A percentile compares a stretch with the other conserved stretches of the same genome.
These are phyloP conservation scores for Fusarium sp. DNA, from an alignment of 2,329 filamentous ascomycete species.

Conservation along the genomic window DNA sequence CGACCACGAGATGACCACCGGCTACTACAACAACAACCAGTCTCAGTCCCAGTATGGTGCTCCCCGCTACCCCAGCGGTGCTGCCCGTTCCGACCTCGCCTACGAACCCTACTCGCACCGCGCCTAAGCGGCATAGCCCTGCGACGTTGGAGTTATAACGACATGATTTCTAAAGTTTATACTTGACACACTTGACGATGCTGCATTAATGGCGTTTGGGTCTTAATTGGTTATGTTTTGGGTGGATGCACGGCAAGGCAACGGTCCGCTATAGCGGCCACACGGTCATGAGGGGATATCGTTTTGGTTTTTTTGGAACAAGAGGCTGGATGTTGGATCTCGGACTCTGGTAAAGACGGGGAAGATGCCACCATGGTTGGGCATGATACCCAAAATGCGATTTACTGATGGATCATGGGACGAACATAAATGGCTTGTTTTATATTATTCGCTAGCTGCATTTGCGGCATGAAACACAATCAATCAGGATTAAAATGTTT, in stretches of 20 bases:
- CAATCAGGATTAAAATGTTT: background rate
- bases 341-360: constrained; percentile 2
- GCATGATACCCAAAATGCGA: constrained; percentile 44
- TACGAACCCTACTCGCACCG: constrained; percentile 77
- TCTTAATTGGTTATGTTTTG: constrained; percentile 32
- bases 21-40: constrained; percentile 57
- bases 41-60: constrained; percentile 53
- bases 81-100: constrained; percentile 66
- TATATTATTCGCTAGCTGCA: constrained; percentile 17
- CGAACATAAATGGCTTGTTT: constrained; percentile 30
- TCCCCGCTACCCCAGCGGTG: constrained; percentile 59
- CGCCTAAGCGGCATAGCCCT: constrained; percentile 55
- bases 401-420: constrained; percentile 14
- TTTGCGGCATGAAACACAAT: constrained; percentile 27
- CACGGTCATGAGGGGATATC: constrained; percentile 26
- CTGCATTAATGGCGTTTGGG: constrained; percentile 49
- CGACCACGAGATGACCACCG: constrained; percentile 55
- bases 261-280: constrained; percentile 24
- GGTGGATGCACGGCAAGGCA: constrained; percentile 20
- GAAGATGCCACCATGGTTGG: constrained; percentile 39
- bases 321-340: constrained; percentile 11
- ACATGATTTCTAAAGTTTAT: constrained; percentile 37
- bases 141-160: constrained; percentile 21
- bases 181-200: constrained; percentile 42
- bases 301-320: constrained; percentile 19